A percentile compares a stretch with the other conserved stretches of the same genome.
Evolutionary conservation across 805 yeast genomes (phyloP).

Genomic region (Metschnikowia noctiluminum): DNA sequence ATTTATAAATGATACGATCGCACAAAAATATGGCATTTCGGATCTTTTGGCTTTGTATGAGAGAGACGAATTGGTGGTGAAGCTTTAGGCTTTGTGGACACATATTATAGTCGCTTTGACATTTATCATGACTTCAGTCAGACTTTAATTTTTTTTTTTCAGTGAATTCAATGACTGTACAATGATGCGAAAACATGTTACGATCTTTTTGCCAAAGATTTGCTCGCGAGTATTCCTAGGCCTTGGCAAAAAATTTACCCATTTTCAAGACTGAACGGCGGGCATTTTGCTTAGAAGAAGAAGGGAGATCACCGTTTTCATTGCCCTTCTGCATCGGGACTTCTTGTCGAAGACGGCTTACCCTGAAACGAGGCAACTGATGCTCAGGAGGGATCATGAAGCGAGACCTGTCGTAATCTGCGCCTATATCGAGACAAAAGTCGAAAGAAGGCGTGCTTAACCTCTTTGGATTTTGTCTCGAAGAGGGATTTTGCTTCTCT

Average conservation of each 20-base stretch:
- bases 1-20: slow-evolving; percentile 65
- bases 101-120: too few species aligned
- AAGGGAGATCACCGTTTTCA: neutral
- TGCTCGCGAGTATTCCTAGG: neutral
- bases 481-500: too few species aligned
- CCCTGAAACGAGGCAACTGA: neutral
- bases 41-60: slow-evolving; percentile 32
- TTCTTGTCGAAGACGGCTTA: neutral
- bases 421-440: slow-evolving; percentile 16
- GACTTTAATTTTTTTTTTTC: too few species aligned
- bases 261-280: slow-evolving; percentile 1
- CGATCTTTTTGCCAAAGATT: too few species aligned
- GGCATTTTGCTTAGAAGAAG: neutral
- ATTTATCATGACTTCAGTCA: too few species aligned
- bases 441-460: neutral
- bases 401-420: slow-evolving; percentile 19
- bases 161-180: too few species aligned
- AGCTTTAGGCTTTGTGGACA: slow-evolving; percentile 14
- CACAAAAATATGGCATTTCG: slow-evolving; percentile 67
- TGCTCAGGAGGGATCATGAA: slow-evolving; percentile 16
- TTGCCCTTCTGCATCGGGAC: neutral
- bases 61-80: slow-evolving; percentile 36
- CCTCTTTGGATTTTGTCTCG: too few species aligned
- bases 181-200: too few species aligned
- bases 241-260: neutral